A percentile compares a stretch with the other conserved stretches of the same genome.
phyloP scores from a whole-genome alignment of 257 asterid species.

The Rehmannia glutinosa region DNA sequence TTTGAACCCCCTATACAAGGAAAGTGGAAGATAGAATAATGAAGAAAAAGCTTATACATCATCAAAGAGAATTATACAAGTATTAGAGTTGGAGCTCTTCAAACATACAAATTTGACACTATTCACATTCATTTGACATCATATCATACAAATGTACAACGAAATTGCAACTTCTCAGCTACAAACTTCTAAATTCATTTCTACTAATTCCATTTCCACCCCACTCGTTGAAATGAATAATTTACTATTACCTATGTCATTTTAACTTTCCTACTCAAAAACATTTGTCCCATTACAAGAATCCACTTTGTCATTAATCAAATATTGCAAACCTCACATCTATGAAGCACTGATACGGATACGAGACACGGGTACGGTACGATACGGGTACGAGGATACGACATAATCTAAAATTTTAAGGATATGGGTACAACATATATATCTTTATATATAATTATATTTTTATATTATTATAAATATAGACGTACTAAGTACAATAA shows the following conservation, averaged over 20 bases:
- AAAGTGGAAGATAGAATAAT: neutral
- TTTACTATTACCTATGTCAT: too few relatives aligned
- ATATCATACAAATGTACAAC: neutral
- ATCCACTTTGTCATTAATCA: neutral
- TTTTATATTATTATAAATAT: too few relatives aligned
- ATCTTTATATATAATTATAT: too few relatives aligned
- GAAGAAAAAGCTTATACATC: neutral
- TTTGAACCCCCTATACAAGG: slow-evolving; percentile 74
- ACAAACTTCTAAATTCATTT: neutral
- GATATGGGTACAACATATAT: too few relatives aligned
- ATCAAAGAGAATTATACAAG: neutral
- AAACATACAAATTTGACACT: neutral
- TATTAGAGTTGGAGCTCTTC: neutral
- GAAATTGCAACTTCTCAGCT: neutral
- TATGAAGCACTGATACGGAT: too few relatives aligned
- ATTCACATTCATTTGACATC: slow-evolving; percentile 6
- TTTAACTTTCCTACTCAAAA: neutral
- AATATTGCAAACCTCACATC: neutral
- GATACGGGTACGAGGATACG: too few relatives aligned
- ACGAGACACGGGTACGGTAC: too few relatives aligned
- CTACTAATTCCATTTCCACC: too few relatives aligned
- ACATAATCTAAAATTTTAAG: too few relatives aligned
- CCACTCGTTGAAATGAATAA: neutral
- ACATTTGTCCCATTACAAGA: neutral
- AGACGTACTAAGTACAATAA: too few relatives aligned